These are phyloP conservation scores for Boletus sensibilis DNA, from an alignment of 768 basidiomycete genomes.

Conservation along the genomic window DNA sequence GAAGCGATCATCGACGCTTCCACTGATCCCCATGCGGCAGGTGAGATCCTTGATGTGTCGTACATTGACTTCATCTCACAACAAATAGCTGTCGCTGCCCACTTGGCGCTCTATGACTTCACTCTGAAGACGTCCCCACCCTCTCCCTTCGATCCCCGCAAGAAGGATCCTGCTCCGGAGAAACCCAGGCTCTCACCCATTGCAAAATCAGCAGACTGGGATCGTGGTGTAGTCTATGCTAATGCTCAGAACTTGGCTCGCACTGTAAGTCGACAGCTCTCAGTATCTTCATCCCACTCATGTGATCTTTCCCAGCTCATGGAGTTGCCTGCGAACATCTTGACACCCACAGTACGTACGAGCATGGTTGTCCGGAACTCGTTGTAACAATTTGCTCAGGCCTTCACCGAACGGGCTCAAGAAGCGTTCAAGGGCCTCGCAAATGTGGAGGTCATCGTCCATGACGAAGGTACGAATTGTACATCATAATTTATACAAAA, in stretches of 20 bases:
- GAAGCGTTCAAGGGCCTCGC: slow-evolving; percentile 62
- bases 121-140: slow-evolving; percentile 73
- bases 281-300: not conserved
- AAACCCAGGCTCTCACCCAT: slow-evolving; percentile 50
- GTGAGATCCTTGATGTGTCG: slow-evolving; percentile 33
- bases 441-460: slow-evolving; percentile 68
- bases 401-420: slow-evolving; percentile 69
- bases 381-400: slow-evolving; percentile 35
- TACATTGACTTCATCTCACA: not conserved
- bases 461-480: slow-evolving; percentile 60
- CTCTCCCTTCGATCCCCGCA: slow-evolving; percentile 62
- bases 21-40: slow-evolving; percentile 73
- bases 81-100: slow-evolving; percentile 66
- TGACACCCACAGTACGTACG: slow-evolving; percentile 71
- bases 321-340: slow-evolving; percentile 84
- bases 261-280: slow-evolving; percentile 46
- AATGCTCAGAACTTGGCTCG: slow-evolving; percentile 78
- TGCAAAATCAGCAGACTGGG: slow-evolving; percentile 56
- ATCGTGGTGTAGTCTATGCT: slow-evolving; percentile 69
- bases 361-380: not conserved
- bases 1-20: slow-evolving; percentile 64
- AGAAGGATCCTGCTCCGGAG: slow-evolving; percentile 49
- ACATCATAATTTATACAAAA: not conserved
- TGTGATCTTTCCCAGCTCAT: slow-evolving; percentile 50
- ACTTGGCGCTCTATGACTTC: slow-evolving; percentile 74